Conservation (phyloP, 2,329 filamentous ascomycete species). For the Fusarium palustre region DNA sequence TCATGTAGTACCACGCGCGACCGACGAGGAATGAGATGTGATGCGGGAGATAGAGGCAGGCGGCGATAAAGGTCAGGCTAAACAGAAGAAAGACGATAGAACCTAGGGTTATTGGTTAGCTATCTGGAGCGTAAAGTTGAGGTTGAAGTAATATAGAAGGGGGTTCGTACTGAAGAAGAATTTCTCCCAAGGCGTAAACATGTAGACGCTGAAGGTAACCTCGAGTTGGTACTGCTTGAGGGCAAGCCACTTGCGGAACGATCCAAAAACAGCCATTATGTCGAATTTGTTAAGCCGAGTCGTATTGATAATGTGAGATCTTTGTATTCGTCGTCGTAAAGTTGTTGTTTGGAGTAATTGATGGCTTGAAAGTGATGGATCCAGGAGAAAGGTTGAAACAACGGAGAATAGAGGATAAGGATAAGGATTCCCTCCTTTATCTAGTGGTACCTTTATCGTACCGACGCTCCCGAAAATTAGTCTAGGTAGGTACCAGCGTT, state of each 20-base stretch:
- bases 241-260: conserved; percentile 85
- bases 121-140: not conserved
- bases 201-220: conserved; percentile 96
- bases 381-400: conserved; percentile 33
- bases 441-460: conserved; percentile 32
- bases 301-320: not conserved
- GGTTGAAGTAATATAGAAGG: not conserved
- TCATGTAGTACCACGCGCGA: conserved; percentile 94
- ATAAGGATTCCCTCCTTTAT: conserved; percentile 33
- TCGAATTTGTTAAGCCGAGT: not conserved
- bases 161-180: conserved; percentile 88
- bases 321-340: conserved; percentile 1
- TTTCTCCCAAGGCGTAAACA: conserved; percentile 96
- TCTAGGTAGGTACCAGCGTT: conserved; percentile 18
- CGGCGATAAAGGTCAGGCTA: conserved; percentile 86
- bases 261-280: conserved; percentile 56
- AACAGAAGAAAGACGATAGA: conserved; percentile 91
- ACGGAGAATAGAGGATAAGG: conserved; percentile 25
- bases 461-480: conserved; percentile 39
- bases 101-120: conserved; percentile 67
- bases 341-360: conserved; percentile 1
- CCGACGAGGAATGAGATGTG: conserved; percentile 85
- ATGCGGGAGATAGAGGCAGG: conserved; percentile 91
- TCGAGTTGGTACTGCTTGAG: conserved; percentile 99
- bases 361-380: conserved; percentile 8